Evolutionary conservation across 345 rosid species (phyloP), one percentile per base, ranked within the genome.

Genomic region (Hibiscus syriacus): DNA sequence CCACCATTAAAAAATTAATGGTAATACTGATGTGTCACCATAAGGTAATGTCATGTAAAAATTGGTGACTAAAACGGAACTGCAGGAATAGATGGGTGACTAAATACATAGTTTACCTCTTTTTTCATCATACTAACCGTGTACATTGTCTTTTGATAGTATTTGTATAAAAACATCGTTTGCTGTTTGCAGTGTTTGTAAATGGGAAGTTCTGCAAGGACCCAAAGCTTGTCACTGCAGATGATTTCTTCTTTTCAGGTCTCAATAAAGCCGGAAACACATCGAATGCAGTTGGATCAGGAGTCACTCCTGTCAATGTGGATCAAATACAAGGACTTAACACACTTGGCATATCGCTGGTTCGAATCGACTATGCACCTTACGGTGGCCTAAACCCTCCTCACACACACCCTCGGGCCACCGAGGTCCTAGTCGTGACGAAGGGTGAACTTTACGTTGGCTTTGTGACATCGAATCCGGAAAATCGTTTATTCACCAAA

Each of bases 261-360:
- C n/a, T n/a, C n/a, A n/a, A n/a, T n/a, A n/a, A n/a, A n/a, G n/a
- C 75, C 4, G 19, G 70, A 25, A 34, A 68, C 49, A 59, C 78
- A 13, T 9, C 12, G 0, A 71, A 70, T n/a, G 12, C 12, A 11
- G 16, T 55, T 14, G 70, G 81, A 10, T 70, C 67, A 2, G 32
- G 0, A 2, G 78, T 70, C 2, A 78, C 70, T 3, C 4, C 49
- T 0, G 63, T 57, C 0, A 55, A 22, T 12, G 73, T 68, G 2
- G 67, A 71, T 1, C 75, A 66, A 23, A 46, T 78, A 11, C 26
- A 70, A 4, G 76, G 81, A 34, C 81, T 78, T 0, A 74, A 78
- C 75, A 74, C 78, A 19, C 75, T 78, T 16, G 81, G 71, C 4
- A n/a, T n/a, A n/a, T n/a, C n/a, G n/a, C n/a, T n/a, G n/a, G n/a